Conservation (phyloP, 1,284 basidiomycete genomes). For the Anthracocystis walkeri region DNA sequence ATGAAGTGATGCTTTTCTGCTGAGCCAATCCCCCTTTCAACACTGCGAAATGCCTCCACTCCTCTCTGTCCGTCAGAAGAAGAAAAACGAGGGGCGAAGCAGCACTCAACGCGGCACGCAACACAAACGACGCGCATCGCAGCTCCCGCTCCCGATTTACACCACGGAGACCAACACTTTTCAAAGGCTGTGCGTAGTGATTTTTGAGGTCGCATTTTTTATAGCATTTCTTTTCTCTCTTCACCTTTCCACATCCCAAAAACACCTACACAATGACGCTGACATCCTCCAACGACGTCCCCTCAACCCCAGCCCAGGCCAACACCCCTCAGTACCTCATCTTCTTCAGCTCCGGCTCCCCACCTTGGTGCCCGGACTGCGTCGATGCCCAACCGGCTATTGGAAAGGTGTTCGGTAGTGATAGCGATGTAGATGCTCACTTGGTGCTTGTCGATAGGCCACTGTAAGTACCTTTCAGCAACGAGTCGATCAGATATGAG, state of each 20-base stretch:
- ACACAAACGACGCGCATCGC: background rate
- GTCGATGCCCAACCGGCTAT: constrained; percentile 48
- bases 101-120: constrained; percentile 9
- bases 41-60: background rate
- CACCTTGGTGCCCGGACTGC: constrained; percentile 61
- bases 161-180: constrained; percentile 12
- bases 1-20: background rate
- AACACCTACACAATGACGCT: constrained; percentile 27
- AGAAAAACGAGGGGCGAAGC: background rate
- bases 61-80: background rate
- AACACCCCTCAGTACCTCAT: constrained; percentile 35
- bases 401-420: constrained; percentile 40
- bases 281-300: constrained; percentile 21
- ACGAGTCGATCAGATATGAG: too few relatives aligned
- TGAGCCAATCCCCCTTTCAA: background rate
- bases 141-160: too few relatives aligned
- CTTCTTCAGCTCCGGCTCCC: constrained; percentile 55
- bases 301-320: constrained; percentile 6
- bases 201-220: constrained; percentile 6
- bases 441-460: constrained; percentile 47
- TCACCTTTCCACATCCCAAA: background rate
- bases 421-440: constrained; percentile 21
- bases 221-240: background rate
- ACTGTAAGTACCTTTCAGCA: constrained; percentile 24
- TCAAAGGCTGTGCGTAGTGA: background rate